Conservation (phyloP, 2,329 filamentous ascomycete genomes). For the Fusarium sp. region DNA sequence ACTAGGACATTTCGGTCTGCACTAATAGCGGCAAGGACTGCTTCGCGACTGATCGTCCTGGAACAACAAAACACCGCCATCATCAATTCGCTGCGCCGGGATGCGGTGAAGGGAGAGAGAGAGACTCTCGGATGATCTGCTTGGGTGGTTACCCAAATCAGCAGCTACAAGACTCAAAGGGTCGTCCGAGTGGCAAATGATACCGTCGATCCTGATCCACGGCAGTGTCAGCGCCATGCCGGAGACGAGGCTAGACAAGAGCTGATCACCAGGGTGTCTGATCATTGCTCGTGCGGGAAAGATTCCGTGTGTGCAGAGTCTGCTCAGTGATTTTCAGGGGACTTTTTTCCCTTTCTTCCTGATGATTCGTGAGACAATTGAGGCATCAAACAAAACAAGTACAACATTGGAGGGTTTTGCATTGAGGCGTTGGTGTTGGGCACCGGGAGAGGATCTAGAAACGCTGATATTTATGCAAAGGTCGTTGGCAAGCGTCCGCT, state of each 20-base stretch:
- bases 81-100: slow-evolving; percentile 14
- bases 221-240: slow-evolving; percentile 7
- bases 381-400: slow-evolving; percentile 9
- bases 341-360: background rate
- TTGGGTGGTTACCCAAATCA: slow-evolving; percentile 20
- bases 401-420: background rate
- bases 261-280: slow-evolving; percentile 26
- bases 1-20: background rate
- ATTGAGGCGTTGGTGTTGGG: slow-evolving; percentile 1
- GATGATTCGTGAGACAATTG: background rate
- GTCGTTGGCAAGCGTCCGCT: background rate
- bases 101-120: slow-evolving; percentile 16
- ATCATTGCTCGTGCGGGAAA: slow-evolving; percentile 29
- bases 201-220: slow-evolving; percentile 34
- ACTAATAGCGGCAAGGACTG: background rate
- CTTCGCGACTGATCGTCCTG: background rate
- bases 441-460: background rate
- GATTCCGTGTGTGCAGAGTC: slow-evolving; percentile 9
- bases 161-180: slow-evolving; percentile 25
- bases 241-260: slow-evolving; percentile 13
- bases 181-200: slow-evolving; percentile 32
- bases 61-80: background rate
- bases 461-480: background rate
- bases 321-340: slow-evolving; percentile 16
- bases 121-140: slow-evolving; percentile 21